phyloP scores from a whole-genome alignment of 345 rosid genomes.

The Eutrema heterophyllum region DNA sequence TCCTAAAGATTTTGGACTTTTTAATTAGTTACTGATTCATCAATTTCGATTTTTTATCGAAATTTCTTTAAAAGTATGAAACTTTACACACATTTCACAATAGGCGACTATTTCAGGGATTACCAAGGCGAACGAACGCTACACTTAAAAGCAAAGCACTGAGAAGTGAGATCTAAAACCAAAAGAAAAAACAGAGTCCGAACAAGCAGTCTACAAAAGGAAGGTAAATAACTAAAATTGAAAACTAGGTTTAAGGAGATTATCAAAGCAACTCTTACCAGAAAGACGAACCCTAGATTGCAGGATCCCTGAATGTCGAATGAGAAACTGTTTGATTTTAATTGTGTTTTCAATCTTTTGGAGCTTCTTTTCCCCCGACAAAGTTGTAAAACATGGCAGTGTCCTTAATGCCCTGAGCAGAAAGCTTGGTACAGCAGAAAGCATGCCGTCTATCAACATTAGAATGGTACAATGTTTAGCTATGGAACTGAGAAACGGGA shows the following conservation, averaged over 20 bases:
- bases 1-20: neutral
- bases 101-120: neutral
- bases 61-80: neutral
- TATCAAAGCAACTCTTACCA: neutral
- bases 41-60: neutral
- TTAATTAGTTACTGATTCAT: neutral
- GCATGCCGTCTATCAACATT: neutral
- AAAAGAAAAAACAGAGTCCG: constrained; percentile 4
- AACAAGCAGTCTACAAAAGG: neutral
- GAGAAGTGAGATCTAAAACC: constrained; percentile 15
- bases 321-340: neutral
- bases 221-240: neutral
- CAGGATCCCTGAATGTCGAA: neutral
- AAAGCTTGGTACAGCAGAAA: constrained; percentile 4
- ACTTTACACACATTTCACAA: constrained; percentile 2
- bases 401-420: constrained; percentile 8
- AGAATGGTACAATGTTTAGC: constrained; percentile 1
- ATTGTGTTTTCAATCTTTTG: neutral
- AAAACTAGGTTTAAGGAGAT: neutral
- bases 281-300: neutral
- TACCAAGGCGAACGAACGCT: neutral
- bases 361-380: constrained; percentile 24
- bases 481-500: neutral
- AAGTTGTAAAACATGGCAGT: constrained; percentile 10
- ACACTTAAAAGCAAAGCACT: neutral